Evolutionary conservation across 139 green algal species (phyloP).

Genomic region (Volvox reticuliferus): DNA sequence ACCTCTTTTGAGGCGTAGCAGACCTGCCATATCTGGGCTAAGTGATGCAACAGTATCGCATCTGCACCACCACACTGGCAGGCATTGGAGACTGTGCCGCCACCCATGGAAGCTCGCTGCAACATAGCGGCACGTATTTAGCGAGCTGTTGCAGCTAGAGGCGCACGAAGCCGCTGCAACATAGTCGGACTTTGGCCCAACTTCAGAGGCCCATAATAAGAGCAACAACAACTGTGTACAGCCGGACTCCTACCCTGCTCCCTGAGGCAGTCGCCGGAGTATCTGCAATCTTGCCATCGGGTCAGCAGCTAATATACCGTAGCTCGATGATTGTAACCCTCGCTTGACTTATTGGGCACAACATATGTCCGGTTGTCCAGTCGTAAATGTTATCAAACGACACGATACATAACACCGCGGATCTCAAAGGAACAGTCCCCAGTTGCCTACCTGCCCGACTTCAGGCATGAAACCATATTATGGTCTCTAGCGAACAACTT

Average conservation of each 20-base stretch:
- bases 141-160: no score
- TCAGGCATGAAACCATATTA: no score
- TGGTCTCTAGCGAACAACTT: no score
- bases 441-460: not conserved
- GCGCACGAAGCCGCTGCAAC: no score
- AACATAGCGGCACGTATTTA: no score
- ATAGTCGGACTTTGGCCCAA: constrained; percentile 16
- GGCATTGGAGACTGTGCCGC: no score
- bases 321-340: not conserved
- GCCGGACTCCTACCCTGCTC: not conserved
- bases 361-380: not conserved
- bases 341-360: not conserved
- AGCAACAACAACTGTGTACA: constrained; percentile 2
- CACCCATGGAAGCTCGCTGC: no score
- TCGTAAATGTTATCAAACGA: not conserved
- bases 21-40: no score
- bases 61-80: no score
- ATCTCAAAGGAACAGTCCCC: no score
- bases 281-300: not conserved
- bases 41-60: no score
- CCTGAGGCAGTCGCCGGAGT: no score
- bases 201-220: not conserved
- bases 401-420: not conserved
- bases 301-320: not conserved
- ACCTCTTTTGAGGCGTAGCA: constrained; percentile 51